phyloP scores from a whole-genome alignment of 73 alveolate species.

The Effrenium voratum region DNA sequence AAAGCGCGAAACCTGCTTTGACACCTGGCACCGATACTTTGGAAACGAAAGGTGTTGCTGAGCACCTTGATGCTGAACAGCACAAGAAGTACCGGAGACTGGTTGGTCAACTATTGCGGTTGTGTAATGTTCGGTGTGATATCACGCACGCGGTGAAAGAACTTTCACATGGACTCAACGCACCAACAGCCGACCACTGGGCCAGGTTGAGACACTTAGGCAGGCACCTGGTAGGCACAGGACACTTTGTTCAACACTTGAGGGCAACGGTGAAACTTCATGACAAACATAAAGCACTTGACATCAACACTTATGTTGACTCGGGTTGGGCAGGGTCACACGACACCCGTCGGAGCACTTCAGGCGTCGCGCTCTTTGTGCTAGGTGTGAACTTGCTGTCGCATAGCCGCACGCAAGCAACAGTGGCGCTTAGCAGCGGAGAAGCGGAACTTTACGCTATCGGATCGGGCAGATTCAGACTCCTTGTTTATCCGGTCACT shows the following conservation, averaged over 20 bases:
- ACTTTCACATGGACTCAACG: background rate
- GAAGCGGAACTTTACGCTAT: slow-evolving; percentile 32
- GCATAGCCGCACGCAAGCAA: slow-evolving; percentile 1
- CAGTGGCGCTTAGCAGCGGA: background rate
- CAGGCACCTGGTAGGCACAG: background rate
- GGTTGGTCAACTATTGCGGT: background rate
- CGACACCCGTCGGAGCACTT: background rate
- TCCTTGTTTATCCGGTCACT: background rate
- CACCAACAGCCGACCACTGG: too few relatives aligned
- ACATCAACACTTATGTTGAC: background rate
- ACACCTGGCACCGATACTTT: too few relatives aligned
- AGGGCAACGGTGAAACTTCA: background rate
- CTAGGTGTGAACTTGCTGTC: background rate
- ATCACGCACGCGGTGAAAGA: background rate
- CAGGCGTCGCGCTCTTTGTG: background rate
- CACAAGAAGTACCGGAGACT: background rate
- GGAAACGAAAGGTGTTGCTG: background rate
- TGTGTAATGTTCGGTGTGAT: background rate
- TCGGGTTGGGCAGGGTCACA: background rate
- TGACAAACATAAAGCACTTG: background rate
- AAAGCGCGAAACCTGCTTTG: too few relatives aligned
- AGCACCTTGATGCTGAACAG: background rate
- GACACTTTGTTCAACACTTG: background rate
- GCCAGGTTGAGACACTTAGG: too few relatives aligned
- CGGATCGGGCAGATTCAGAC: background rate